These are phyloP conservation scores for Hymenochaete sp. DNA, from an alignment of 1,284 basidiomycete species.

Conservation along the genomic window DNA sequence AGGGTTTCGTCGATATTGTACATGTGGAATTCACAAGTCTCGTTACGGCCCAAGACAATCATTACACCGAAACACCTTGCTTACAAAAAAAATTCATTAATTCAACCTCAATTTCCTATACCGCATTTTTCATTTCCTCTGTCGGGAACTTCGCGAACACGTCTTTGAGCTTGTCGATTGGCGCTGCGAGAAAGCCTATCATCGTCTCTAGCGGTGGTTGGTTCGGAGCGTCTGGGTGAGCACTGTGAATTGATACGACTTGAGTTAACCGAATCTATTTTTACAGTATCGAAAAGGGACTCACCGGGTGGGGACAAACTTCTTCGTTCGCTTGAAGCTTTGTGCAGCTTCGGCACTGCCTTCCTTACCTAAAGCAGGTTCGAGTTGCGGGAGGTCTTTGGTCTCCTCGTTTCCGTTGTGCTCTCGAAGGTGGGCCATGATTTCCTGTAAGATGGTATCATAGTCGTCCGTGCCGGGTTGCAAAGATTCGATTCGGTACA, in stretches of 20 bases:
- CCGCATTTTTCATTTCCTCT: slow-evolving; percentile 43
- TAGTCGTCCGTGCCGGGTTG: slow-evolving; percentile 36
- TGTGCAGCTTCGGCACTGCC: slow-evolving; percentile 36
- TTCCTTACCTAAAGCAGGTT: slow-evolving; percentile 36
- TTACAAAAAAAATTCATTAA: too few species aligned
- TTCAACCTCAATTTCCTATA: too few species aligned
- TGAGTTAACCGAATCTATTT: neutral
- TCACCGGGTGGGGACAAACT: slow-evolving; percentile 52
- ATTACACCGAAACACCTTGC: too few species aligned
- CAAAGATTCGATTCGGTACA: slow-evolving; percentile 40
- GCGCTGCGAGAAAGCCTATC: slow-evolving; percentile 44
- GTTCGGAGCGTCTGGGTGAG: slow-evolving; percentile 46
- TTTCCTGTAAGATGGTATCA: slow-evolving; percentile 31
- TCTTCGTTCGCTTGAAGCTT: slow-evolving; percentile 51
- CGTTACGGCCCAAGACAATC: too few species aligned
- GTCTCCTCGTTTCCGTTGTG: slow-evolving; percentile 52
- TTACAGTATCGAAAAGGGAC: slow-evolving; percentile 17
- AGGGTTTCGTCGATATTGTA: too few species aligned
- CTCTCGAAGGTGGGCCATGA: slow-evolving; percentile 40
- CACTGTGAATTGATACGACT: slow-evolving; percentile 28
- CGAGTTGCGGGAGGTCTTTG: slow-evolving; percentile 46
- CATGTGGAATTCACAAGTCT: too few species aligned
- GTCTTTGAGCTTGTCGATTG: slow-evolving; percentile 55
- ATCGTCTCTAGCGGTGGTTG: slow-evolving; percentile 56
- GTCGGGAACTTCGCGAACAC: slow-evolving; percentile 48